These are phyloP conservation scores for Trichoderma sp. DNA, from an alignment of 2,329 filamentous ascomycete species.

Conservation along the genomic window DNA sequence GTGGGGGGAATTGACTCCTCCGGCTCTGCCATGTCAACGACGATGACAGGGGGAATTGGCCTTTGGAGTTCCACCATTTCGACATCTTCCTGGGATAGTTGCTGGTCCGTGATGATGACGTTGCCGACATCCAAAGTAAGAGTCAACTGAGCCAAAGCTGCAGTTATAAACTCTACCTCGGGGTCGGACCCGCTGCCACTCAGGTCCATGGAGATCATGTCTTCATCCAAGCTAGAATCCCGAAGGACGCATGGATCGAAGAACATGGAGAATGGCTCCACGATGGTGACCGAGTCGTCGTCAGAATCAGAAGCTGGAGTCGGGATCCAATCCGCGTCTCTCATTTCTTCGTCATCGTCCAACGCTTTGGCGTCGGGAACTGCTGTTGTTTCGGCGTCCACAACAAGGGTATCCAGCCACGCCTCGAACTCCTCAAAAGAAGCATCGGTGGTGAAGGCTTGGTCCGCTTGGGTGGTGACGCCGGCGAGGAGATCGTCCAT, in stretches of 20 bases:
- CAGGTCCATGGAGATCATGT: not conserved
- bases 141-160: slow-evolving; percentile 15
- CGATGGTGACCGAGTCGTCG: not conserved
- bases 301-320: not conserved
- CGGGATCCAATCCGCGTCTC: not conserved
- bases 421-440: not conserved
- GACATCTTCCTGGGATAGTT: slow-evolving; percentile 7
- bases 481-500: slow-evolving; percentile 10
- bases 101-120: slow-evolving; percentile 9
- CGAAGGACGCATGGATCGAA: slow-evolving; percentile 5
- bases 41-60: slow-evolving; percentile 1
- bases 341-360: slow-evolving; percentile 2
- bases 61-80: slow-evolving; percentile 7
- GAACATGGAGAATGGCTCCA: not conserved
- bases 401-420: not conserved
- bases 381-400: not conserved
- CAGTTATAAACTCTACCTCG: slow-evolving; percentile 14
- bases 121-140: not conserved
- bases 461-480: not conserved
- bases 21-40: slow-evolving; percentile 2
- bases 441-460: not conserved
- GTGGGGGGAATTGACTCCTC: not conserved
- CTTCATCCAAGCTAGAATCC: slow-evolving; percentile 7
- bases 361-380: not conserved
- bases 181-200: not conserved